phyloP scores from a whole-genome alignment of 495 filamentous ascomycete species.

The Trichocladium uniseriatum region DNA sequence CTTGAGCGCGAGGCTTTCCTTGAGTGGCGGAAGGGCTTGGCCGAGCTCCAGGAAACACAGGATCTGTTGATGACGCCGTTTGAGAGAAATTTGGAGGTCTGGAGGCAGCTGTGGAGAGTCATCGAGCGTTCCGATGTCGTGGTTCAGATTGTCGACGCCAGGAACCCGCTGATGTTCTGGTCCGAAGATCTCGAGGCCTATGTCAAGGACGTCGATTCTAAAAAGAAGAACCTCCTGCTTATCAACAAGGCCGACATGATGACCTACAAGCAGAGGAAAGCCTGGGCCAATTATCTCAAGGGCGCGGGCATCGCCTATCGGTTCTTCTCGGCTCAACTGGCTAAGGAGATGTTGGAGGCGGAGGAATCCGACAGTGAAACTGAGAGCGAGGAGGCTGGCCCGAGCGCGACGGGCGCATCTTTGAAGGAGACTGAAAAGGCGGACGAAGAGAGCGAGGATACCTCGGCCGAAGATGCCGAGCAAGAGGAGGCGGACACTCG shows the following conservation, averaged over 20 bases:
- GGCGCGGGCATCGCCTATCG: conserved; percentile 71
- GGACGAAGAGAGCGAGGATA: conserved; percentile 27
- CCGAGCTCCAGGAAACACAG: conserved; percentile 83
- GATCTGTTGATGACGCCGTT: conserved; percentile 98
- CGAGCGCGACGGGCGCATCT: not conserved
- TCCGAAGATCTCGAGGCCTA: conserved; percentile 90
- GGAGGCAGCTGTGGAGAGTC: conserved; percentile 97
- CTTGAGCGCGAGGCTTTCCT: conserved; percentile 74
- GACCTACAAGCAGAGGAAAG: conserved; percentile 71
- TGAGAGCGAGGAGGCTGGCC: conserved; percentile 28
- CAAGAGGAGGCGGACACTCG: conserved; percentile 49
- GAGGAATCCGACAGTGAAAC: conserved; percentile 33
- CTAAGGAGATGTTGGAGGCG: conserved; percentile 78
- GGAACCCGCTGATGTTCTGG: conserved; percentile 89
- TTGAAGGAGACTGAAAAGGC: conserved; percentile 18
- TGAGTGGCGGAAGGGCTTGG: conserved; percentile 82
- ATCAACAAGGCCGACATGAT: conserved; percentile 99
- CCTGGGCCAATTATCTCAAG: conserved; percentile 86
- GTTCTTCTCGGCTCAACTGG: conserved; percentile 91
- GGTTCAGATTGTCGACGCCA: conserved; percentile 96
- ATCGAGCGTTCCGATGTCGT: conserved; percentile 94
- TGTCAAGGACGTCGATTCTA: conserved; percentile 80
- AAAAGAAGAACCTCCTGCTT: conserved; percentile 84
- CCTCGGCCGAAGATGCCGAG: conserved; percentile 13
- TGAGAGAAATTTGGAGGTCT: conserved; percentile 95